Evolutionary conservation across 2,329 filamentous ascomycete species (phyloP).

Genomic region (Blumeriella jaapii): DNA sequence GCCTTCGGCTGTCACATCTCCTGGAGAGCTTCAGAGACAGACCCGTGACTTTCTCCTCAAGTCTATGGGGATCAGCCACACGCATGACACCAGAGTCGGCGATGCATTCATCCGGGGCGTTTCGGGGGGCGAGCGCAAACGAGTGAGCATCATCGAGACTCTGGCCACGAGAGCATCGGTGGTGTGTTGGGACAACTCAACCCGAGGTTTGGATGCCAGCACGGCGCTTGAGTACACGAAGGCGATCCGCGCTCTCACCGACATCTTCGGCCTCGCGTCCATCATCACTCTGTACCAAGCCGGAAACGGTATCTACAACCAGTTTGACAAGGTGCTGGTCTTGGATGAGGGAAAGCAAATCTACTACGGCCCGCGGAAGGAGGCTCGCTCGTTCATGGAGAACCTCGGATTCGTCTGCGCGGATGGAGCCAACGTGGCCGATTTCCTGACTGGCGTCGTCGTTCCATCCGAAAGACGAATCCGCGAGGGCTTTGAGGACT

Average conservation of each 20-base stretch:
- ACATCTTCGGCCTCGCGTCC: constrained; percentile 46
- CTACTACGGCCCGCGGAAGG: constrained; percentile 48
- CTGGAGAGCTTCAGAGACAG: constrained; percentile 35
- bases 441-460: constrained; percentile 48
- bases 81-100: constrained; percentile 41
- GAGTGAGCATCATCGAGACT: constrained; percentile 46
- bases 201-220: constrained; percentile 53
- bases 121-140: constrained; percentile 48
- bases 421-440: constrained; percentile 50
- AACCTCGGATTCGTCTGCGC: constrained; percentile 50
- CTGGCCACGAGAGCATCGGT: constrained; percentile 30
- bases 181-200: constrained; percentile 57
- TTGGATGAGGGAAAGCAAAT: constrained; percentile 55
- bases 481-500: constrained; percentile 29
- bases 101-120: constrained; percentile 52
- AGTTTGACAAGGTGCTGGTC: constrained; percentile 60
- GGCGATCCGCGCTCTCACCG: constrained; percentile 51
- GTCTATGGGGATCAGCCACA: constrained; percentile 40
- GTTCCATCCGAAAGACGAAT: constrained; percentile 55
- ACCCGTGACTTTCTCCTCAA: constrained; percentile 22
- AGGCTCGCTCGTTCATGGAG: constrained; percentile 55
- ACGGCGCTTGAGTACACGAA: constrained; percentile 56
- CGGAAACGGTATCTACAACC: constrained; percentile 55
- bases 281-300: constrained; percentile 60
- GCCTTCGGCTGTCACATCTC: constrained; percentile 32